A percentile compares a stretch with the other conserved stretches of the same genome.
These are phyloP conservation scores for Rhododendron ferrugineum DNA, from an alignment of 148 eudicot species.

Conservation along the genomic window DNA sequence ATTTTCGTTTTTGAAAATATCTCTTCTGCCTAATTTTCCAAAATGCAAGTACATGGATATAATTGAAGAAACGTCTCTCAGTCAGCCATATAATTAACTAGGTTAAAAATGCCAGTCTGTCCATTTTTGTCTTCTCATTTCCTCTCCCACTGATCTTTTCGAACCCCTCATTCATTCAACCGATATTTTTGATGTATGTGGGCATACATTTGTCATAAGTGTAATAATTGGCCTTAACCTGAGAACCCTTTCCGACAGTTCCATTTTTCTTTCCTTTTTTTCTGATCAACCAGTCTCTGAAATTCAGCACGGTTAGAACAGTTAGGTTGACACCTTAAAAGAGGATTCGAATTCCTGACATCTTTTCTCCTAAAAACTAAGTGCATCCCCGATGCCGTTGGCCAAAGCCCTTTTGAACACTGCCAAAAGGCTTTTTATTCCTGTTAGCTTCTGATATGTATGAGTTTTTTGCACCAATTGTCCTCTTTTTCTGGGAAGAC, in stretches of 20 bases:
- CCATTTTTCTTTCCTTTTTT: too few species aligned
- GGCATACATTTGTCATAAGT: not conserved
- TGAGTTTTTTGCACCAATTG: not conserved
- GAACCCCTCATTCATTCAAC: too few species aligned
- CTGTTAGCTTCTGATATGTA: not conserved
- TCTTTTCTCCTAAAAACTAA: not conserved
- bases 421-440: not conserved
- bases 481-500: not conserved
- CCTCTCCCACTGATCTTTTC: not conserved
- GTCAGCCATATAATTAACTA: not conserved
- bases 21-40: not conserved
- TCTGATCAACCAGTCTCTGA: not conserved
- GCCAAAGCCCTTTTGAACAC: not conserved
- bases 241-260: not conserved
- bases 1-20: too few species aligned
- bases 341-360: too few species aligned
- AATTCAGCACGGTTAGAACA: not conserved
- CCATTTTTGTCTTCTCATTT: not conserved
- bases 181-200: not conserved
- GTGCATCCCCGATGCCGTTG: too few species aligned
- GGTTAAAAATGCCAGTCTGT: not conserved
- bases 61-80: not conserved
- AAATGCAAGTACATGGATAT: not conserved
- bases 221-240: not conserved
- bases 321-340: not conserved